These are phyloP conservation scores for Trypanosoma avium DNA, from an alignment of 208 protist genomes.

Conservation along the genomic window DNA sequence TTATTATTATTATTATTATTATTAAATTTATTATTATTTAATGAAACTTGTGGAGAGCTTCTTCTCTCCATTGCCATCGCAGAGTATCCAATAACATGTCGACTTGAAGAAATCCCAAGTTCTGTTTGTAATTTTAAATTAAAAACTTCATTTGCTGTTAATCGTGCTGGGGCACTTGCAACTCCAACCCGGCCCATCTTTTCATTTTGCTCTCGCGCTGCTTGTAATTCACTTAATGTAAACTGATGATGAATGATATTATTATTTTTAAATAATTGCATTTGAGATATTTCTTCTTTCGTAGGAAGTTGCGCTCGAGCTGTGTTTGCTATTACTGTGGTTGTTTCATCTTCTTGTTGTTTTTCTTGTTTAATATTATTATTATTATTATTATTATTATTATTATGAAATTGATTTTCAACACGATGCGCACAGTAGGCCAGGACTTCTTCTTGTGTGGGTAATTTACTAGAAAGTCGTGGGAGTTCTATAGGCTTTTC, in stretches of 20 bases:
- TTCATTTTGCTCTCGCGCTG: slow-evolving; percentile 38
- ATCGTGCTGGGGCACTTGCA: slow-evolving; percentile 35
- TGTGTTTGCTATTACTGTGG: slow-evolving; percentile 18
- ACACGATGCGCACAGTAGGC: slow-evolving; percentile 49
- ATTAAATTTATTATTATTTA: not conserved
- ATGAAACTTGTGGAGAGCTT: not conserved
- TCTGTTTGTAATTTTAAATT: slow-evolving; percentile 28
- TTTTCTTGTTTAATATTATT: too few relatives aligned
- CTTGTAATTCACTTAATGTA: slow-evolving; percentile 48
- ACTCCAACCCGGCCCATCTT: slow-evolving; percentile 22
- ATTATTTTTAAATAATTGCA: slow-evolving; percentile 39
- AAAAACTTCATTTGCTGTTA: slow-evolving; percentile 19
- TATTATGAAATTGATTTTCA: slow-evolving; percentile 27
- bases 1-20: not conserved
- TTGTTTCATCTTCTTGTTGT: too few relatives aligned
- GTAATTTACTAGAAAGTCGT: slow-evolving; percentile 58
- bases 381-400: slow-evolving; percentile 27
- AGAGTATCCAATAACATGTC: slow-evolving; percentile 14
- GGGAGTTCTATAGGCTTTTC: slow-evolving; percentile 47
- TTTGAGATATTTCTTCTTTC: slow-evolving; percentile 33
- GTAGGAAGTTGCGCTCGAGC: slow-evolving; percentile 49
- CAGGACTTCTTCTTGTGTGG: slow-evolving; percentile 50
- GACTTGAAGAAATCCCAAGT: slow-evolving; percentile 25
- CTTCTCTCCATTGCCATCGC: slow-evolving; percentile 25
- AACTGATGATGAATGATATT: slow-evolving; percentile 46